A percentile compares a stretch with the other conserved stretches of the same genome.
These are phyloP conservation scores for Udeniomyces megalosporus DNA, from an alignment of 768 basidiomycete genomes.

Conservation along the genomic window DNA sequence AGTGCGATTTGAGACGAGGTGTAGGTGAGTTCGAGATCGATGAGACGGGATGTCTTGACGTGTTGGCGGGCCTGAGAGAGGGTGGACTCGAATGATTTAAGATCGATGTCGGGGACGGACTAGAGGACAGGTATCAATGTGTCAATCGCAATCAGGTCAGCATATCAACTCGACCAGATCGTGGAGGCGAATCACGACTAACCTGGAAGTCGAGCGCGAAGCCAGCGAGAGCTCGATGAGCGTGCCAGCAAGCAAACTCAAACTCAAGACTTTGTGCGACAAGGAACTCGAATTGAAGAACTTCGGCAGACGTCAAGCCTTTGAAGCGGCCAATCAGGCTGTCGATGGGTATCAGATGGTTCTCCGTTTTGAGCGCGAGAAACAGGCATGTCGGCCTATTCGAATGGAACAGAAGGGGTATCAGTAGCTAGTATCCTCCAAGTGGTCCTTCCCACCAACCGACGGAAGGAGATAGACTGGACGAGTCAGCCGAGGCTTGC, in stretches of 20 bases:
- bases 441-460: not conserved
- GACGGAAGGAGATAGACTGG: not conserved
- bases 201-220: constrained; percentile 79
- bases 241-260: constrained; percentile 56
- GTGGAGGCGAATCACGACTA: constrained; percentile 15
- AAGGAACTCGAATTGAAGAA: constrained; percentile 86
- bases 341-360: constrained; percentile 76
- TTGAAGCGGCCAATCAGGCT: constrained; percentile 68
- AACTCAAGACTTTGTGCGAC: constrained; percentile 87
- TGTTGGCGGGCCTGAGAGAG: not conserved
- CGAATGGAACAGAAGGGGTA: not conserved
- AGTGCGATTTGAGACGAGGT: constrained; percentile 87
- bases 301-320: constrained; percentile 60
- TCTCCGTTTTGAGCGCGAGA: constrained; percentile 94
- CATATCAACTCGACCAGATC: not conserved
- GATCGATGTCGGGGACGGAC: not conserved
- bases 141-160: no score
- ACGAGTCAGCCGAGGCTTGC: not conserved
- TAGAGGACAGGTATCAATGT: not conserved
- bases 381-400: constrained; percentile 84
- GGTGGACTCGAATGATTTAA: not conserved
- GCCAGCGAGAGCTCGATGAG: constrained; percentile 26
- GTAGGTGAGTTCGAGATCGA: constrained; percentile 80
- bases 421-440: not conserved
- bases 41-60: constrained; percentile 65